Conservation (phyloP, 2,329 filamentous ascomycete genomes). For the Scytalidium lignicola region DNA sequence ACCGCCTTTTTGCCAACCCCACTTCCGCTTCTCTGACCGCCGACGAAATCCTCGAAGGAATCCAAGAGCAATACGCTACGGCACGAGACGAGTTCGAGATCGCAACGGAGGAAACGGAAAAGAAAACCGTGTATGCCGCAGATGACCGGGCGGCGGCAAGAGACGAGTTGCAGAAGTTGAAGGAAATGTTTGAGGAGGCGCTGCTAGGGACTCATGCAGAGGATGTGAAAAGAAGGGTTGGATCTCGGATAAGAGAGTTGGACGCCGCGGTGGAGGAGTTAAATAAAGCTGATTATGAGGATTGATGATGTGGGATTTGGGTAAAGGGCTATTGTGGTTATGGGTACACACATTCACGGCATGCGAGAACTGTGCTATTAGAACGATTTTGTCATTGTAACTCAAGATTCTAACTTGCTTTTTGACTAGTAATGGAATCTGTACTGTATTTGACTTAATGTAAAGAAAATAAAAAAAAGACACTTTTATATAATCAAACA, state of each 20-base stretch:
- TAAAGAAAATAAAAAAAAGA: background rate
- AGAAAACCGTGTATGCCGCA: slow-evolving; percentile 38
- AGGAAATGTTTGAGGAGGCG: slow-evolving; percentile 24
- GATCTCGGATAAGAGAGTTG: slow-evolving; percentile 40
- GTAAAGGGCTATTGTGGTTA: background rate
- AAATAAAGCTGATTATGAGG: slow-evolving; percentile 33
- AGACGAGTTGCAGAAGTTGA: slow-evolving; percentile 36
- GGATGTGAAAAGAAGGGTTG: slow-evolving; percentile 38
- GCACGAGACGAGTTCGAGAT: slow-evolving; percentile 45
- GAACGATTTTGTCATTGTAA: background rate
- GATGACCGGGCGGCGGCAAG: slow-evolving; percentile 40
- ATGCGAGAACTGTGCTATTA: background rate
- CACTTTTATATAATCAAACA: background rate
- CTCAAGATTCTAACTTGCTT: background rate
- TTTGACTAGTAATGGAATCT: background rate
- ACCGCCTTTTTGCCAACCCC: background rate
- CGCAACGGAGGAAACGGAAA: slow-evolving; percentile 39
- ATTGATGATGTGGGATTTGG: slow-evolving; percentile 18
- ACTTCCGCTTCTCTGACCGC: slow-evolving; percentile 5
- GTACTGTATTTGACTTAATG: background rate
- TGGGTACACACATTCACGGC: no score
- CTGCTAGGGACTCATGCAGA: slow-evolving; percentile 31
- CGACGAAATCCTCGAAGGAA: slow-evolving; percentile 19
- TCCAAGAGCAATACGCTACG: slow-evolving; percentile 32
- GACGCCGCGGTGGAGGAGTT: slow-evolving; percentile 36